phyloP scores from a whole-genome alignment of 2,329 filamentous ascomycete species.

The Fusarium sublunatum region DNA sequence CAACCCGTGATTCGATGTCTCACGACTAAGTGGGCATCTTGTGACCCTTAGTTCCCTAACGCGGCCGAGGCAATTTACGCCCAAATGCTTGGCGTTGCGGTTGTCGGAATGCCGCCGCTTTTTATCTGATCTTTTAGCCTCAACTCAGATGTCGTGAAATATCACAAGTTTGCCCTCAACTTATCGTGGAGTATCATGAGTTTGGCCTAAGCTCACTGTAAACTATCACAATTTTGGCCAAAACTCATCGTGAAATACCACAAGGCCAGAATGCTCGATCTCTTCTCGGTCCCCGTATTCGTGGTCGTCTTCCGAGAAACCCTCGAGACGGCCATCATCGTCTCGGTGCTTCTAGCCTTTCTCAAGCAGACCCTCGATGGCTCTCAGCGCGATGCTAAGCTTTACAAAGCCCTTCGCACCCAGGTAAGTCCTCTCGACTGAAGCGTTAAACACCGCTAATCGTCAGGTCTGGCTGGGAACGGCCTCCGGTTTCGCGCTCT shows the following conservation, averaged over 20 bases:
- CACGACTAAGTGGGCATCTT: slow-evolving; percentile 35
- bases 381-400: slow-evolving; percentile 67
- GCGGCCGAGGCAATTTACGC: slow-evolving; percentile 34
- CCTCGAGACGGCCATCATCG: slow-evolving; percentile 84
- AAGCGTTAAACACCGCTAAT: slow-evolving; percentile 1
- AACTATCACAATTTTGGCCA: neutral
- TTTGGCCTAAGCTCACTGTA: neutral
- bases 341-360: slow-evolving; percentile 86
- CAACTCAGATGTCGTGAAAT: too few species aligned
- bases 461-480: slow-evolving; percentile 67
- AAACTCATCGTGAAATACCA: neutral
- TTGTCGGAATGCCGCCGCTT: too few species aligned
- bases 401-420: slow-evolving; percentile 75
- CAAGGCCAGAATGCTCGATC: slow-evolving; percentile 63
- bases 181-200: too few species aligned
- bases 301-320: slow-evolving; percentile 92
- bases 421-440: slow-evolving; percentile 61
- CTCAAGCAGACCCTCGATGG: slow-evolving; percentile 81
- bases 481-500: slow-evolving; percentile 59
- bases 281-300: slow-evolving; percentile 85
- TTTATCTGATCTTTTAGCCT: too few species aligned
- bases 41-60: slow-evolving; percentile 29
- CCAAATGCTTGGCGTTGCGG: slow-evolving; percentile 16
- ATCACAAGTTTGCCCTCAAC: too few species aligned
- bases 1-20: slow-evolving; percentile 26